phyloP scores from a whole-genome alignment of 202 grass and related monocot species.

The Eragrostis tef region DNA sequence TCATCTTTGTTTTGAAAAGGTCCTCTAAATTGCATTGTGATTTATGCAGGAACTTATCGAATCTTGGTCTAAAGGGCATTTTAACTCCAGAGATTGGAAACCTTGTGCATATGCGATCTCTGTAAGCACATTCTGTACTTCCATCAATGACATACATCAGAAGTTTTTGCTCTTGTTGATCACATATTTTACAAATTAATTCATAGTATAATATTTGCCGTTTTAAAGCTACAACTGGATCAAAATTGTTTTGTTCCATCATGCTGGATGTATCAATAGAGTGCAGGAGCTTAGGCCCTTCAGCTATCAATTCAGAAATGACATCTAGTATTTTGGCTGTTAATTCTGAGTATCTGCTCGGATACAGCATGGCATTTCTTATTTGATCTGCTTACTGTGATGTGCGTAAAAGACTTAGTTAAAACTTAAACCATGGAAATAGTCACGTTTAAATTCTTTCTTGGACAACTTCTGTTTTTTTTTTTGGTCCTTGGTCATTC shows the following conservation, averaged over 20 bases:
- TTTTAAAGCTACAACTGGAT: constrained; percentile 18
- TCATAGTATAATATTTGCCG: neutral
- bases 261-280: too few species aligned
- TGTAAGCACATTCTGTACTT: constrained; percentile 62
- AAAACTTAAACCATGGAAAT: too few species aligned
- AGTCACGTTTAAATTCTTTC: too few species aligned
- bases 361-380: too few species aligned
- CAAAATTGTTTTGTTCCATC: neutral
- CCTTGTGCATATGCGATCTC: constrained; percentile 50
- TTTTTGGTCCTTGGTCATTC: neutral
- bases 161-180: neutral
- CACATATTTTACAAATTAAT: neutral
- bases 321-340: too few species aligned
- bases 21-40: constrained; percentile 1
- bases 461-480: neutral
- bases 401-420: too few species aligned
- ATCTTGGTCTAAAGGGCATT: constrained; percentile 71
- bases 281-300: neutral
- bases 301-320: too few species aligned
- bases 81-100: constrained; percentile 62
- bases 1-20: neutral
- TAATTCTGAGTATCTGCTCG: too few species aligned
- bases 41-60: constrained; percentile 67
- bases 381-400: too few species aligned
- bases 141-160: neutral